Conservation (phyloP, 495 filamentous ascomycete genomes). For the Penicillium egyptiacum region DNA sequence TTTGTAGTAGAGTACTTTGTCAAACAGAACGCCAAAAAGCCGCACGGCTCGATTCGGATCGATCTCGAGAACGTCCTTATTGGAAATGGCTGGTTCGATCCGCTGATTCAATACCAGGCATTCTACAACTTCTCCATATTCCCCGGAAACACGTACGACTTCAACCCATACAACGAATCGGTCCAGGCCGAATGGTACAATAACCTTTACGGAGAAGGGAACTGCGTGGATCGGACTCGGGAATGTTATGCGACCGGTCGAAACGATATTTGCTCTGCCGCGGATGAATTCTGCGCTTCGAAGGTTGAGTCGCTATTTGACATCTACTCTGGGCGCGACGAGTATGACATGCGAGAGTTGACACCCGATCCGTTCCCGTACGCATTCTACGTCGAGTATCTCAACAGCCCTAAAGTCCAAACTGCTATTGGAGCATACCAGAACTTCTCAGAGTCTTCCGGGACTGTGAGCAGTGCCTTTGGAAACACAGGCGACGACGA, state of each 20-base stretch:
- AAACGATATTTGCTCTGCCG: slow-evolving; percentile 49
- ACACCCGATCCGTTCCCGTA: slow-evolving; percentile 61
- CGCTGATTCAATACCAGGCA: slow-evolving; percentile 59
- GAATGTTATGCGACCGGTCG: slow-evolving; percentile 46
- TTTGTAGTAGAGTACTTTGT: slow-evolving; percentile 28
- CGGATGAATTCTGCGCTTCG: slow-evolving; percentile 55
- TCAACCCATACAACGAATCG: slow-evolving; percentile 49
- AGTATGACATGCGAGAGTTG: slow-evolving; percentile 62
- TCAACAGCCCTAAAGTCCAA: slow-evolving; percentile 57
- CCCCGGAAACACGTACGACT: slow-evolving; percentile 62
- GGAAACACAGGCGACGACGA: slow-evolving; percentile 57
- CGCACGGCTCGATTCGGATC: slow-evolving; percentile 45
- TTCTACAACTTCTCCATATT: slow-evolving; percentile 62
- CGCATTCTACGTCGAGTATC: slow-evolving; percentile 56
- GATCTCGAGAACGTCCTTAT: slow-evolving; percentile 58
- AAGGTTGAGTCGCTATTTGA: slow-evolving; percentile 56
- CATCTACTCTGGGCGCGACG: slow-evolving; percentile 51
- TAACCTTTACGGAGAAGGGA: slow-evolving; percentile 59
- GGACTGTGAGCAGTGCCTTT: slow-evolving; percentile 52
- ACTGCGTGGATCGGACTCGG: slow-evolving; percentile 57
- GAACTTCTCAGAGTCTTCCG: slow-evolving; percentile 53
- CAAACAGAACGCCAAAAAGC: slow-evolving; percentile 35
- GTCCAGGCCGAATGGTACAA: slow-evolving; percentile 55
- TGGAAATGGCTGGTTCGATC: slow-evolving; percentile 60
- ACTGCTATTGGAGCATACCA: slow-evolving; percentile 58